Evolutionary conservation across 768 basidiomycete species (phyloP).

Genomic region (Leccinum fibrillosum): DNA sequence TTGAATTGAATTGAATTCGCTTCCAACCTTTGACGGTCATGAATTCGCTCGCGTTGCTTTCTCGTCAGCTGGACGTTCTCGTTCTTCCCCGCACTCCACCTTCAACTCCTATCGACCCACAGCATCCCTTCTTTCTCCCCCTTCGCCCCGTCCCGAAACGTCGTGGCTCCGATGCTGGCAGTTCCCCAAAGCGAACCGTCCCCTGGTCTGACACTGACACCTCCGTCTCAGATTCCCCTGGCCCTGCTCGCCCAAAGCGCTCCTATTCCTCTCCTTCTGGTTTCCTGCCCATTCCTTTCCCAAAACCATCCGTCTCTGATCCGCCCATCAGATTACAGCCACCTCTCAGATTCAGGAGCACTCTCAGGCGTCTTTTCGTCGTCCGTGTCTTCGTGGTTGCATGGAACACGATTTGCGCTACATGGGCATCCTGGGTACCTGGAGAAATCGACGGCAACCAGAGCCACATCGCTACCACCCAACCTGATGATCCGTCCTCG

Average conservation of each 20-base stretch:
- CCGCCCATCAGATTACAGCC: slow-evolving; percentile 35
- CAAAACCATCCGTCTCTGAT: slow-evolving; percentile 30
- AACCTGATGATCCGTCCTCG: slow-evolving; percentile 6
- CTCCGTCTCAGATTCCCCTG: slow-evolving; percentile 31
- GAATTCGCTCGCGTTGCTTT: slow-evolving; percentile 81
- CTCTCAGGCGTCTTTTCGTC: slow-evolving; percentile 62
- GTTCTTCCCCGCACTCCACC: slow-evolving; percentile 59
- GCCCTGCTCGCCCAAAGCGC: slow-evolving; percentile 44
- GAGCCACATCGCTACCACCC: slow-evolving; percentile 4
- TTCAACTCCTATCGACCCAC: slow-evolving; percentile 47
- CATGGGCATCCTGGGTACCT: slow-evolving; percentile 48
- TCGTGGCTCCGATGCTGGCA: slow-evolving; percentile 26
- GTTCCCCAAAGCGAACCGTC: slow-evolving; percentile 44
- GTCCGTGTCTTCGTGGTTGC: slow-evolving; percentile 65
- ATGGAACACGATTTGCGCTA: slow-evolving; percentile 66
- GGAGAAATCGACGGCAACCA: slow-evolving; percentile 21
- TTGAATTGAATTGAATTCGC: not conserved
- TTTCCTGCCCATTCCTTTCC: slow-evolving; percentile 38
- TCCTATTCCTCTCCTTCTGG: slow-evolving; percentile 64
- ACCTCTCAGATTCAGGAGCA: slow-evolving; percentile 36
- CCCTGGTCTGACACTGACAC: slow-evolving; percentile 55
- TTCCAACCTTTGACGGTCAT: slow-evolving; percentile 35
- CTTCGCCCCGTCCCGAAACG: slow-evolving; percentile 22
- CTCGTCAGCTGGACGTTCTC: slow-evolving; percentile 78
- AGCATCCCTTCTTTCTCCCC: slow-evolving; percentile 30